Base-by-base conservation (phyloP, 768 basidiomycete genomes). In the Gloeophyllum trabeum region DNA sequence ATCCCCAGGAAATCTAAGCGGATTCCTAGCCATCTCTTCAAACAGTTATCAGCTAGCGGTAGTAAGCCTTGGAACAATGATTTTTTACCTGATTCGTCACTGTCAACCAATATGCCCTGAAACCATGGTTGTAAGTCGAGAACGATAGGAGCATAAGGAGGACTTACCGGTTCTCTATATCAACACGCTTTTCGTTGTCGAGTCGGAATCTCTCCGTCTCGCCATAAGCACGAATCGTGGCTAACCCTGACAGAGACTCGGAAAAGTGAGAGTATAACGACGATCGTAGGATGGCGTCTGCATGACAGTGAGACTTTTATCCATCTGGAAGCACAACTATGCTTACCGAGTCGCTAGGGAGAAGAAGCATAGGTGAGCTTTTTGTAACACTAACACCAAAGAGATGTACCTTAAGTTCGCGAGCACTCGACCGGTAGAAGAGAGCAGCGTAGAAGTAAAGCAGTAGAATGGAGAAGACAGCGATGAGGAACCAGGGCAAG, bases 181-280 rank as follows among this genome's bases (percentile, higher is more conserved):
- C 82, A 24, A 92, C 70, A 14, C 76, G 67, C n/a, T 70, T 65
- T 47, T 78, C 66, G 51, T 93, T 98, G 44, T 89, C 84, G 5
- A 59, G 57, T 35, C 70, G 61, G 68, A 96, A 98, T 12, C 91
- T 73, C 2, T 77, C 67, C 3, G 71, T 57, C 55, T 88, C 92
- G 7, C 81, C 80, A 46, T 94, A 96, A 0, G 90, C 89, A 22
- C 90, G 77, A 40, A 94, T 91, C 5, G 89, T 92, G 1, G 85
- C 72, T 28, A 94, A 60, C 14, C 93, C 93, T 7, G 82, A 81
- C 7, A 96, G 66, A 22, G 83, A 86, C 63, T 96, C 92, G 2
- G 88, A 87, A 61, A 96, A 96, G 54, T 93, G 90, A 1, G 89
- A 81, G 56, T 96, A 96, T 14, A 97, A 61, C 0, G 82, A 80